Base-by-base conservation (phyloP, 306 rosid genomes). In the Dalbergia cultrata region DNA sequence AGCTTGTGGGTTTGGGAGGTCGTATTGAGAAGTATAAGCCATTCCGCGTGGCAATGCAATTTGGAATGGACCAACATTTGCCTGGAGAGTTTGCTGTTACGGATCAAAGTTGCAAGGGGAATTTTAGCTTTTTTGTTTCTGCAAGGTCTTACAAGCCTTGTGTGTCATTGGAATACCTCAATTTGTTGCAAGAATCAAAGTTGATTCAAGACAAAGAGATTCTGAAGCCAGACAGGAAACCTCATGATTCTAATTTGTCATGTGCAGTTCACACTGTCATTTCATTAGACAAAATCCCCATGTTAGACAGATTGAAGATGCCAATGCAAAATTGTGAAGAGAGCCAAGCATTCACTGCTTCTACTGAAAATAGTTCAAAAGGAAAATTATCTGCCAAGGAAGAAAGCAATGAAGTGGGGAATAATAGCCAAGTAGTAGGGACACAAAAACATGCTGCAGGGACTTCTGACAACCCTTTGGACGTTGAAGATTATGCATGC, bases 21-120 rank as follows among this genome's bases (percentile, higher is more conserved):
- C 57, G 72, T 56, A 66, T 8, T 52, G 86, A 85, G 68, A 75
- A 74, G 16, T 73, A 81, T 67, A 75, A 57, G 76, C 88, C 92
- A 3, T 76, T 81, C 69, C 68, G 88, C 33, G 88, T 88, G 1
- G 83, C 85, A 18, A 71, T 81, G 87, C 90, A 82, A 62, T 86
- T 89, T 59, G 90, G 88, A 22, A 59, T 81, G 37, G 86, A 89
- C 56, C 88, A 87, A 75, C 88, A 81, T 61, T 6, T 85, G 37
- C 88, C 87, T 2, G 19, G 67, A 9, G 73, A 75, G n/a, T 62
- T 64, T 17, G 73, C 52, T 62, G 16, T 43, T 39, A 34, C 16
- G 67, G 12, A 13, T 31, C 16, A 21, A 77, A n/a, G n/a, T 53
- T 53, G 56, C 33, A 67, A 8, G 17, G 70, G 1, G 58, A 74